Percentiles rank a stretch among this genome's conserved stretches.
phyloP scores from a whole-genome alignment of 805 yeast species.

The Candida caryicola region DNA sequence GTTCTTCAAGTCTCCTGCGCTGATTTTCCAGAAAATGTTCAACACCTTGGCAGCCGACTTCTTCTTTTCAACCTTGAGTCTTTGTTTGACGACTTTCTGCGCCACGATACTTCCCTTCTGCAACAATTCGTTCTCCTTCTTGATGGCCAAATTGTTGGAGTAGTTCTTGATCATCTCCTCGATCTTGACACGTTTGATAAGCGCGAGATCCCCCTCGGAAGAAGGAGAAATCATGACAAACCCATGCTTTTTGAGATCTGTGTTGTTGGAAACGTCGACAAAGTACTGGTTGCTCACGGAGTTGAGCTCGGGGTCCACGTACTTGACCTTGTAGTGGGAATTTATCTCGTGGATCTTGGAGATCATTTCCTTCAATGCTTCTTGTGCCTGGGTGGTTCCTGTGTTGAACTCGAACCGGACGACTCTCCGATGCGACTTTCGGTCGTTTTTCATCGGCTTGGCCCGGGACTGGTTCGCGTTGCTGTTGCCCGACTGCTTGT shows the following conservation, averaged over 20 bases:
- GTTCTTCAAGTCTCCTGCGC: conserved; percentile 47
- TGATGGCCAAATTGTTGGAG: conserved; percentile 30
- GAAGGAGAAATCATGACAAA: conserved; percentile 18
- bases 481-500: background rate
- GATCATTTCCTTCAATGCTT: conserved; percentile 20
- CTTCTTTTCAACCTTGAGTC: conserved; percentile 34
- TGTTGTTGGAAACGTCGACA: conserved; percentile 29
- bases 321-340: conserved; percentile 23
- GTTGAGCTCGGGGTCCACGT: conserved; percentile 20
- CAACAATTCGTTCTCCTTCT: conserved; percentile 29
- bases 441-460: background rate
- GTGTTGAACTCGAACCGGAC: conserved; percentile 16
- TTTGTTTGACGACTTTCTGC: conserved; percentile 22
- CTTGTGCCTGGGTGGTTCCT: conserved; percentile 22
- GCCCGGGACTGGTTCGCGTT: background rate
- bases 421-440: conserved; percentile 5
- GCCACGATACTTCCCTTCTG: conserved; percentile 34
- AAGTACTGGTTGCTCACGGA: conserved; percentile 22
- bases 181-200: conserved; percentile 25
- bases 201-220: conserved; percentile 20
- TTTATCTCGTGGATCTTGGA: conserved; percentile 14
- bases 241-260: conserved; percentile 27
- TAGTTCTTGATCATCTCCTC: conserved; percentile 34
- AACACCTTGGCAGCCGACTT: conserved; percentile 45
- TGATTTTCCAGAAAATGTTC: conserved; percentile 55